Base-by-base conservation (phyloP, 2,329 filamentous ascomycete genomes). In the Aureobasidium sp. region DNA sequence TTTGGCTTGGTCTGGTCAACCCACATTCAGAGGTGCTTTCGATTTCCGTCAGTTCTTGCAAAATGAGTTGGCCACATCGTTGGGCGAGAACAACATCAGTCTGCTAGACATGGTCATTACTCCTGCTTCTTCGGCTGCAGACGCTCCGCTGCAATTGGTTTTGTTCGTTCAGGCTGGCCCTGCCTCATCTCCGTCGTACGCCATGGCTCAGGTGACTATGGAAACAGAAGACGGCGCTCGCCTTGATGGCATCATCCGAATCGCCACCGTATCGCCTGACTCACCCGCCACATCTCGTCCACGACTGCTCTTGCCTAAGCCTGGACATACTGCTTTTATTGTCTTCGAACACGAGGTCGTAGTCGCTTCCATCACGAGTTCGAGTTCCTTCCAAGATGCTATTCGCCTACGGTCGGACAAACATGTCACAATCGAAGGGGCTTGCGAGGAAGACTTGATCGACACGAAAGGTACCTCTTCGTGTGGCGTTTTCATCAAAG, bases 1-100 rank as follows among this genome's bases (percentile, higher is more conserved):
- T 69, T 81, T 96, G 45, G 90, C 93, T 68, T 90, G 93, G 72
- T 89, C 89, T 63, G 92, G 92, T 35, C 89, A 92, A 65, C 86
- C 91, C 69, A 84, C 88, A 45, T 80, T 90, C 50, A 82, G 88
- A 49, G 81, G 82, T 27, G 89, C 93, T 63, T 78, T 86, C 23
- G 88, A 95, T 70, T 78, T 85, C 61, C 83, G 85, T 60, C 83
- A 85, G 23, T 74, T 81, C 4, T 79, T 96, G 37, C 70, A 86
- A 17, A 73, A 78, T 1, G 83, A 85, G 33, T 75, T 95, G 19
- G 64, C 63, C 27, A 37, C 67, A 11, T 62, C 64, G 33, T 73
- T 78, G 15, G 75, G 82, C 19, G 75, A 80, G 9, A 71, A 79
- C 4, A 81, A 85, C 2, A 82, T 93, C 59, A 87, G 88, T 67